These are phyloP conservation scores for Penicillium subrubescens DNA, from an alignment of 495 filamentous ascomycete genomes.

Conservation along the genomic window DNA sequence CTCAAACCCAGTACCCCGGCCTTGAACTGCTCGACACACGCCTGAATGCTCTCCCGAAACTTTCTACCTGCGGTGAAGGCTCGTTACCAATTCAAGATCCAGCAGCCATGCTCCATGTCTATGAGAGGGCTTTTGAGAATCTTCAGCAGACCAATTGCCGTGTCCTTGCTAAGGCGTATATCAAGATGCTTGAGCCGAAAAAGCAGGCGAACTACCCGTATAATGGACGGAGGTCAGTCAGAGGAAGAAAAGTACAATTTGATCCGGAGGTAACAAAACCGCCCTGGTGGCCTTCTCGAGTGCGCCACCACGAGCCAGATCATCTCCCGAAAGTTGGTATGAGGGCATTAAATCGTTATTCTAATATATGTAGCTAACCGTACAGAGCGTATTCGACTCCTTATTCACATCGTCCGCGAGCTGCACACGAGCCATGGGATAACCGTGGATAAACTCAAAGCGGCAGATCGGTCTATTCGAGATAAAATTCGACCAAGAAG, in stretches of 20 bases:
- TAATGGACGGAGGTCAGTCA: conserved; percentile 54
- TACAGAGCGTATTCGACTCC: conserved; percentile 60
- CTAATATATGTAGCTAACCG: background rate
- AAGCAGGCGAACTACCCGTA: too few relatives aligned
- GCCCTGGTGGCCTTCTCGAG: conserved; percentile 74
- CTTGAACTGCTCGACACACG: too few relatives aligned
- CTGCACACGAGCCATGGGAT: conserved; percentile 40
- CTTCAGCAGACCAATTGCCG: conserved; percentile 71
- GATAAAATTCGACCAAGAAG: conserved; percentile 40
- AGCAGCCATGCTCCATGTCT: too few relatives aligned
- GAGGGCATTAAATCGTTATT: background rate
- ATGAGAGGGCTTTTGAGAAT: conserved; percentile 51
- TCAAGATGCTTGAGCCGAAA: conserved; percentile 59
- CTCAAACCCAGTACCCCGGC: too few relatives aligned
- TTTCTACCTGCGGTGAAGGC: too few relatives aligned
- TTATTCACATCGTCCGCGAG: conserved; percentile 60
- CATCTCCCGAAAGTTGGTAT: conserved; percentile 72
- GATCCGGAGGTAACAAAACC: conserved; percentile 53
- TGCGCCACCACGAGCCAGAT: conserved; percentile 75
- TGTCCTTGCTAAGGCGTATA: conserved; percentile 73
- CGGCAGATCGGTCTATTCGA: conserved; percentile 45
- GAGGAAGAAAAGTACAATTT: conserved; percentile 34
- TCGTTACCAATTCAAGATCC: too few relatives aligned
- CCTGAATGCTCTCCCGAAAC: too few relatives aligned
- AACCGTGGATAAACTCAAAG: conserved; percentile 36